Conservation (phyloP, 257 asterid genomes). For the Solanum bulbocastanum region DNA sequence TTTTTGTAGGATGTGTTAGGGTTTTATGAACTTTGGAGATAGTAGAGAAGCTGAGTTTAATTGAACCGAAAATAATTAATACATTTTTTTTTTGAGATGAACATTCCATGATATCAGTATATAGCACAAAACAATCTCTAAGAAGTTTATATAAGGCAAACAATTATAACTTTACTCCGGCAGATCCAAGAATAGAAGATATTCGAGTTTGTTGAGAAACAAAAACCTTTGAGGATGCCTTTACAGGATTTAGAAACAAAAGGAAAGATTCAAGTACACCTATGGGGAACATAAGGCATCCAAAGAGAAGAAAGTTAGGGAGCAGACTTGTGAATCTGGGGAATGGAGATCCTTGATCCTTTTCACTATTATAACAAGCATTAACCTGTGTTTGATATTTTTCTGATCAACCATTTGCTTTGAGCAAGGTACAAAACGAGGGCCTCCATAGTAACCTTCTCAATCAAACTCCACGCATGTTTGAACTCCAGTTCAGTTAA, state of each 20-base stretch:
- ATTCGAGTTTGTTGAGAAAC: not conserved
- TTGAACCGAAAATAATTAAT: not conserved
- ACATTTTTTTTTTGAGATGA: not conserved
- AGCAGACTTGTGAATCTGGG: not conserved
- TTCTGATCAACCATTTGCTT: not conserved
- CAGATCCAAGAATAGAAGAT: not conserved
- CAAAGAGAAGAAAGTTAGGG: not conserved
- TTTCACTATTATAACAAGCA: not conserved
- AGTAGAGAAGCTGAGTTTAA: not conserved
- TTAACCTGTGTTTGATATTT: not conserved
- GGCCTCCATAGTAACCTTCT: not conserved
- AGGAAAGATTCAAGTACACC: not conserved
- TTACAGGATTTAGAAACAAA: not conserved
- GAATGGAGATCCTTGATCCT: not conserved
- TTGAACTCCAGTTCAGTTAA: not conserved
- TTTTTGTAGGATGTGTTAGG: not conserved
- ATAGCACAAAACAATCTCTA: not conserved
- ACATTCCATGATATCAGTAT: not conserved
- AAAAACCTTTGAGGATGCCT: conserved; percentile 2
- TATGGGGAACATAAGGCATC: not conserved
- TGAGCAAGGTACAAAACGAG: not conserved
- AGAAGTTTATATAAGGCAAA: not conserved
- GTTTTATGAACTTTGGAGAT: not conserved
- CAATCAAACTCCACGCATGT: not conserved
- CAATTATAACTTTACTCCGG: not conserved